Conservation (phyloP, 208 protist species). For the Herpetomonas muscarum region DNA sequence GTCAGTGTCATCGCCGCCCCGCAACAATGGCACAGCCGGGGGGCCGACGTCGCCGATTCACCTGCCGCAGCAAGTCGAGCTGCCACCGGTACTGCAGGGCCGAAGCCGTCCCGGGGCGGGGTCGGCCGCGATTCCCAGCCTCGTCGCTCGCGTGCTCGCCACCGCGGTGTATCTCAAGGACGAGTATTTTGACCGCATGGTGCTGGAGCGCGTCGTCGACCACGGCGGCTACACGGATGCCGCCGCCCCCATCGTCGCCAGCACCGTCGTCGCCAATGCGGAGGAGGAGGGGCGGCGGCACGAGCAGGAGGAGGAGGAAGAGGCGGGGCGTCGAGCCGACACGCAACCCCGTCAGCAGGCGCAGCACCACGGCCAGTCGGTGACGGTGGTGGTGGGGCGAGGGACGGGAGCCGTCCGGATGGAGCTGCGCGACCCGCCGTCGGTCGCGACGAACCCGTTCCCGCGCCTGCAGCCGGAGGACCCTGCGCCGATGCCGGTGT, state of each 20-base stretch:
- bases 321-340: neutral
- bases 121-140: constrained; percentile 31
- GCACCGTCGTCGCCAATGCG: neutral
- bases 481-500: too few species aligned
- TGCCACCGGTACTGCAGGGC: neutral
- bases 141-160: constrained; percentile 61
- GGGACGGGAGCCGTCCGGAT: too few species aligned
- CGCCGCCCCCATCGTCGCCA: neutral
- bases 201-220: constrained; percentile 46
- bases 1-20: too few species aligned
- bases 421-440: too few species aligned
- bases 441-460: too few species aligned
- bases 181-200: constrained; percentile 85
- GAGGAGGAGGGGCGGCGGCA: neutral
- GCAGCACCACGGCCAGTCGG: neutral
- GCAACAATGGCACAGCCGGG: too few species aligned
- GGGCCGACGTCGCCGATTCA: constrained; percentile 18
- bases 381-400: neutral
- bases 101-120: neutral
- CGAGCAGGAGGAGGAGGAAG: constrained; percentile 1
- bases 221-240: constrained; percentile 4
- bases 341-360: too few species aligned
- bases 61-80: neutral
- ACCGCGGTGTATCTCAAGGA: constrained; percentile 74
- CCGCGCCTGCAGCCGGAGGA: too few species aligned